phyloP scores from a whole-genome alignment of 2,329 filamentous ascomycete genomes.

The Colletotrichum salicis region DNA sequence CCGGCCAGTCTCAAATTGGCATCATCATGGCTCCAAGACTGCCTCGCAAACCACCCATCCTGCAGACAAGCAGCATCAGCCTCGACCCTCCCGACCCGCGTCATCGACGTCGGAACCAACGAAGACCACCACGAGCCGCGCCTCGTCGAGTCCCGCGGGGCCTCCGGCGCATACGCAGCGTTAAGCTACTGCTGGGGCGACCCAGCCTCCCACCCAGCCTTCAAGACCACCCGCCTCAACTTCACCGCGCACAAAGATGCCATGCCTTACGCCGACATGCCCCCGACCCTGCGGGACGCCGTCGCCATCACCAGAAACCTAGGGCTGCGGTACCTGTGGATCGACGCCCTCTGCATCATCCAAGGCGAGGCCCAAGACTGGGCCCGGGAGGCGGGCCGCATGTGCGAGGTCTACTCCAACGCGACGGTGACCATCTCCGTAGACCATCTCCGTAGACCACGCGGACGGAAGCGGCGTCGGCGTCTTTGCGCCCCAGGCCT shows the following conservation, averaged over 20 bases:
- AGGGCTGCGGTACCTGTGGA: background rate
- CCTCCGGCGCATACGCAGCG: constrained; percentile 1
- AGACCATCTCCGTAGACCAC: background rate
- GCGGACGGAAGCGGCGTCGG: background rate
- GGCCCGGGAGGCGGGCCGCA: background rate
- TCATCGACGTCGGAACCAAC: background rate
- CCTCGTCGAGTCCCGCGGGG: background rate
- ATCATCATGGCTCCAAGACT: background rate
- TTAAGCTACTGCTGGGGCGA: constrained; percentile 15
- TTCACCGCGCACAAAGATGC: background rate
- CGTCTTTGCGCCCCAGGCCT: background rate
- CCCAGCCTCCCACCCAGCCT: background rate
- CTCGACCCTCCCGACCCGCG: background rate
- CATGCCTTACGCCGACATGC: background rate
- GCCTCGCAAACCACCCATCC: background rate
- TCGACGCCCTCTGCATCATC: constrained; percentile 13
- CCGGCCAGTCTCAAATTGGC: background rate
- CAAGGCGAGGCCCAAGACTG: background rate
- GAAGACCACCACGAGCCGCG: no score
- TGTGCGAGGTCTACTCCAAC: background rate
- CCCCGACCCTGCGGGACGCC: background rate
- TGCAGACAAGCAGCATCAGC: background rate
- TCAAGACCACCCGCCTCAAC: background rate
- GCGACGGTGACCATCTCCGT: background rate
- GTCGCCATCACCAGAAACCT: background rate